Base-by-base conservation (phyloP, 768 basidiomycete species). In the Russula virescens region DNA sequence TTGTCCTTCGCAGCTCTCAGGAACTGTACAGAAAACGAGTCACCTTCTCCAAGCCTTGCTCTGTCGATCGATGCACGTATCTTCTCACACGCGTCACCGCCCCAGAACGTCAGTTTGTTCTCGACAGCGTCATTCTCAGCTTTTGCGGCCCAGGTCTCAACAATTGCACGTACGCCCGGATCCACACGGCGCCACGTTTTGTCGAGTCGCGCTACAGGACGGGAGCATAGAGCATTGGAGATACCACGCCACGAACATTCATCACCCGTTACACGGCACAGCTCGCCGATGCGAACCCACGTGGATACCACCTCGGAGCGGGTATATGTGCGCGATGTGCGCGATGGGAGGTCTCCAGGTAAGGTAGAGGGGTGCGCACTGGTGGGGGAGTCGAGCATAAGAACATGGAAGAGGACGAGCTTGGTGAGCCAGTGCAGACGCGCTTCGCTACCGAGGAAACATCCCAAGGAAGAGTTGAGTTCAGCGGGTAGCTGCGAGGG, bases 161-260 rank as follows among this genome's bases (percentile, higher is more conserved):
- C 80, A 3, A 78, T 79, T 9, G 79, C 76, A 50, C 85, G 68
- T 19, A 83, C 82, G 23, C 78, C 76, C 0, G 81, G 71, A 61
- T 90, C 87, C 0, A 89, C 87, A 21, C 90, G 78, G 68, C 83
- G 84, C 91, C 91, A 94, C 6, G 79, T 88, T 71, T 90, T 91
- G 54, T 86, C 87, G 53, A 93, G 72, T 42, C 91, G 76, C 10
- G 89, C 88, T 23, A 94, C 79, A 19, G 91, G 87, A 28, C 85
- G 77, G 18, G 87, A 85, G 64, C 87, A 89, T 18, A 93, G 71
- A 8, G 87, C 91, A 14, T 80, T 77, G n/a, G 73, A 73, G 55
- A 93, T 86, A 2, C 90, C 90, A 46, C 77, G 80, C 88, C 88
- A 94, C 16, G 89, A 83, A 62, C 85, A 88, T 69, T 89, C 88